Base-by-base conservation (phyloP, 345 rosid genomes). In the Isatis tinctoria region DNA sequence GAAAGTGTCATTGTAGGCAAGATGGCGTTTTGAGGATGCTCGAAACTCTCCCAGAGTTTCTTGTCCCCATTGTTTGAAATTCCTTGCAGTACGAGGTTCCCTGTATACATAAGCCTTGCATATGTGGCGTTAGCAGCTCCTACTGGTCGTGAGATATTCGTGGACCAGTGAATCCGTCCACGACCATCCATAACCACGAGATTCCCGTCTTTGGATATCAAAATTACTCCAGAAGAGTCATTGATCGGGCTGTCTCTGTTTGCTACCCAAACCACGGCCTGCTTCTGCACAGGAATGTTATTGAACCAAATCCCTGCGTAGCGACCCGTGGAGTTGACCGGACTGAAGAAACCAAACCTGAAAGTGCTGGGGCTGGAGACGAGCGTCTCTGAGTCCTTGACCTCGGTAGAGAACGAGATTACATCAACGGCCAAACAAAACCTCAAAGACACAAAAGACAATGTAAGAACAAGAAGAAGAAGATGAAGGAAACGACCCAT, bases 261-360 rank as follows among this genome's bases (percentile, higher is more conserved):
- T 22, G 87, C 90, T 39, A 83, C 88, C 92, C 85, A 83, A 24
- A 85, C 61, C 11, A 76, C 70, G 10, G 78, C 36, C 36, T 54
- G 60, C 60, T 54, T 51, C 20, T 45, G 47, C 33, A 3, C 52
- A 35, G 81, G 61, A 22, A 37, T 10, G 5, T 65, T 60, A 10
- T 71, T 70, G 52, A 74, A 82, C 90, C 88, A 87, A 26, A 85
- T 76, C 24, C 89, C 92, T 0, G 78, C 85, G 10, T 82, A 87
- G 16, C 82, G 81, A 65, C 70, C 16, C 2, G 60, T 73, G 14
- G 86, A 81, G 74, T 65, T 74, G 28, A 41, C 51, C 18, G 80
- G 88, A 62, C 78, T 82, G 66, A 87, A 87, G 83, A 87, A 85
- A 30, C 91, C 91, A 60, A 87, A 44, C 49, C 51, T 67, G 81